These are phyloP conservation scores for Fusarium virguliforme DNA, from an alignment of 2,329 filamentous ascomycete genomes.

Conservation along the genomic window DNA sequence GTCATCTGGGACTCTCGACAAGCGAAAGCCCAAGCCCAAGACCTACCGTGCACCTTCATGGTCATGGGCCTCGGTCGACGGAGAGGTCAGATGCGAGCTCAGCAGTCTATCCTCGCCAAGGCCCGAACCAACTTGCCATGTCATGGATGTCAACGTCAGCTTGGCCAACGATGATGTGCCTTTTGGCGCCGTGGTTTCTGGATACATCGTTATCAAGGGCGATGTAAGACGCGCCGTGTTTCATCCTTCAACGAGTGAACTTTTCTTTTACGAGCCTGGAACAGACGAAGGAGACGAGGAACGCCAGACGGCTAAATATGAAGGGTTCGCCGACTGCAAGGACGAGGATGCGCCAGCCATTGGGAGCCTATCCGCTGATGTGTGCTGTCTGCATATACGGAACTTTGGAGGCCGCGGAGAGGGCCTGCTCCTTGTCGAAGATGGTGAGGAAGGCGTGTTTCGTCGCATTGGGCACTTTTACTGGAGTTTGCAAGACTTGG, in stretches of 20 bases:
- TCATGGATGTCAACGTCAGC: neutral
- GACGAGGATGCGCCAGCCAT: neutral
- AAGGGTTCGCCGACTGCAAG: neutral
- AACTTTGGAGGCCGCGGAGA: neutral
- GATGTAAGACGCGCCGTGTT: neutral
- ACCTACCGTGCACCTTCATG: conserved; percentile 1
- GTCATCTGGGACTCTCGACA: neutral
- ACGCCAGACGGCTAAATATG: neutral
- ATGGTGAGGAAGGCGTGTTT: neutral
- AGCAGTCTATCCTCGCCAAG: neutral
- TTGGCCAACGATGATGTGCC: neutral
- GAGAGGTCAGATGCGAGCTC: neutral
- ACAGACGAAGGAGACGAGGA: neutral
- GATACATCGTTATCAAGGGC: neutral
- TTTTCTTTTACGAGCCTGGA: neutral
- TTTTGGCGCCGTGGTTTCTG: neutral
- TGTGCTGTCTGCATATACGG: conserved; percentile 2
- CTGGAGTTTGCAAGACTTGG: neutral
- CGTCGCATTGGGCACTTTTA: conserved; percentile 6
- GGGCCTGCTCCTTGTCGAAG: neutral
- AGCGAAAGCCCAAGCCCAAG: neutral
- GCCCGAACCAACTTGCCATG: neutral
- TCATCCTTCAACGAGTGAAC: neutral
- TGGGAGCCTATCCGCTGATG: neutral
- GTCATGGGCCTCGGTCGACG: conserved; percentile 13